Base-by-base conservation (phyloP, 2,329 filamentous ascomycete genomes). In the Emmonsiellopsis sp. region DNA sequence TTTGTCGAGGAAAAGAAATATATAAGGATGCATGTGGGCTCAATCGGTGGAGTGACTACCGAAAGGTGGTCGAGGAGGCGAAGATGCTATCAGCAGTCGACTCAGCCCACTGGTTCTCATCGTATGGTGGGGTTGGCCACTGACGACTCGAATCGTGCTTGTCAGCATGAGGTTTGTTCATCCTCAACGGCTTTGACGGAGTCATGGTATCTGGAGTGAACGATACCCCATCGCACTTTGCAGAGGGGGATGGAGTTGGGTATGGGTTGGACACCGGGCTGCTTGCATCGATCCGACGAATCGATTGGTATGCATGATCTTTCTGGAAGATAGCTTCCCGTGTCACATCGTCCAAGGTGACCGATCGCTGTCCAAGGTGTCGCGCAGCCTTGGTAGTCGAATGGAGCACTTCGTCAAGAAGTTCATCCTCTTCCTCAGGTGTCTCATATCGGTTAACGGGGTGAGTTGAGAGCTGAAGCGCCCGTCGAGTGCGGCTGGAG, bases 61-160 rank as follows among this genome's bases (percentile, higher is more conserved):
- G 64, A 58, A 61, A 70, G 52, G 63, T 67, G 53, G 68, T 62
- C 58, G 84, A 82, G 51, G 86, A 84, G 51, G 86, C 85, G 75
- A 87, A 86, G 60, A 91, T 90, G 71, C 86, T 90, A 5, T 88
- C 86, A 9, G 89, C 83, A 33, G 88, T 87, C 42, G 87, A 85
- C 7, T 86, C 83, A 14, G 86, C 89, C 92, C 91, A 97, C 67
- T 95, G 91, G 58, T 85, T 84, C 62, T 95, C 91, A 64, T 95
- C 91, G 61, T 96, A 95, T 3, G 93, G 92, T 21, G 93, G 93
- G 13, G 93, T 97, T 2, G 91, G 92, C 86, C 91, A 96, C 72
- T 95, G 93, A 40, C 83, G 78, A 52, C 77, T 71, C 21, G 75
- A 72, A 53, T 73, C 65, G 52, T 77, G 71, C 58, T 79, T 69